A percentile compares a stretch with the other conserved stretches of the same genome.
Conservation (phyloP, 176 grass and related monocot species). For the Poa pratensis region DNA sequence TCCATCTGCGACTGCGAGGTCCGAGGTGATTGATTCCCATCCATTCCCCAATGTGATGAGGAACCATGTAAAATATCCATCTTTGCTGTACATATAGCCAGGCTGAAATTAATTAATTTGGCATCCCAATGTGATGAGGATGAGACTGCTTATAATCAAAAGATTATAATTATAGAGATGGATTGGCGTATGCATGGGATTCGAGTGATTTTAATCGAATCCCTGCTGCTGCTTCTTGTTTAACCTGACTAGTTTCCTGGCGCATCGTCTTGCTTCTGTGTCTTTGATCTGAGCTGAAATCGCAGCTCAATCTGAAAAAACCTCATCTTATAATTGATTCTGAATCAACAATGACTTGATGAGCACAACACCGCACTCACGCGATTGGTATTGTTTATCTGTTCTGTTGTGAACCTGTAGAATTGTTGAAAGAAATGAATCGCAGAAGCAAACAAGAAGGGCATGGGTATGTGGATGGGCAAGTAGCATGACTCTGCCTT, state of each 20-base stretch:
- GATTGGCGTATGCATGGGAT: background rate
- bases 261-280: background rate
- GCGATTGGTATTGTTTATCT: too few relatives aligned
- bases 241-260: background rate
- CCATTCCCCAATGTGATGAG: too few relatives aligned
- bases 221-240: background rate
- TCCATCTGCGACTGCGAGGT: background rate
- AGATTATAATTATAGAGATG: background rate
- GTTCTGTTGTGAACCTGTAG: background rate
- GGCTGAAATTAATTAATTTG: background rate
- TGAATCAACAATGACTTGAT: too few relatives aligned
- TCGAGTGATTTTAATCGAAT: background rate
- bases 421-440: too few relatives aligned
- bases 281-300: background rate
- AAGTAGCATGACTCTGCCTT: background rate
- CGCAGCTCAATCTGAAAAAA: background rate
- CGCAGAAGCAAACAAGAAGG: background rate
- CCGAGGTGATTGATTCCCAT: conserved; percentile 27
- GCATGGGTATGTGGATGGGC: background rate
- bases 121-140: conserved; percentile 15
- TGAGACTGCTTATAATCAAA: background rate
- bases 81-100: conserved; percentile 47
- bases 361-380: too few relatives aligned
- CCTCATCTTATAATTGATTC: too few relatives aligned
- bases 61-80: conserved; percentile 32